These are phyloP conservation scores for Suillus lakei DNA, from an alignment of 768 basidiomycete genomes.

Conservation along the genomic window DNA sequence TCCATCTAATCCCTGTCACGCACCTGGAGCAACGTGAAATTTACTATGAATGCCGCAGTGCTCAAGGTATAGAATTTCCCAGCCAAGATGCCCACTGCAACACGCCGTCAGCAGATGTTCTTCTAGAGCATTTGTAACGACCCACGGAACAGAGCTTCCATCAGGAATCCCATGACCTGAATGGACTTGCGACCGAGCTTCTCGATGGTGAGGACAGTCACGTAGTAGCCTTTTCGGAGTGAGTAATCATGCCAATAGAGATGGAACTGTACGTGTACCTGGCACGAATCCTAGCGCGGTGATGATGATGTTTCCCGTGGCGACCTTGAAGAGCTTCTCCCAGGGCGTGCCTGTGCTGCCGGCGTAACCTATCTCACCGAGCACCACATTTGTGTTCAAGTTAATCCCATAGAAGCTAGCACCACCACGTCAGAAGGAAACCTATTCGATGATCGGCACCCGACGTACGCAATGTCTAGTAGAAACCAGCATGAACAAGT, in stretches of 20 bases:
- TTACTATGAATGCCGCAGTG: slow-evolving; percentile 67
- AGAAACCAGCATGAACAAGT: slow-evolving; percentile 77
- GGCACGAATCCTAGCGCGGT: slow-evolving; percentile 80
- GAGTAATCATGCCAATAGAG: not conserved
- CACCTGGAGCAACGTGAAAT: slow-evolving; percentile 71
- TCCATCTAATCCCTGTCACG: not conserved
- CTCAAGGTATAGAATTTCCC: slow-evolving; percentile 62
- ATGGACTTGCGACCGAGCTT: slow-evolving; percentile 75
- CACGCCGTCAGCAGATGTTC: not conserved
- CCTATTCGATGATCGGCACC: slow-evolving; percentile 15
- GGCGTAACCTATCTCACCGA: slow-evolving; percentile 72
- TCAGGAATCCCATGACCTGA: slow-evolving; percentile 75
- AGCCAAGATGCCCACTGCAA: slow-evolving; percentile 67
- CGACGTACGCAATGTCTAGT: slow-evolving; percentile 64
- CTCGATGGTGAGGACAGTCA: slow-evolving; percentile 70
- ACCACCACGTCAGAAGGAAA: not conserved
- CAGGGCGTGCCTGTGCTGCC: slow-evolving; percentile 60
- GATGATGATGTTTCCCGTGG: slow-evolving; percentile 72
- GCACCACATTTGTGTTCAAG: slow-evolving; percentile 78
- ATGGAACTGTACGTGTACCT: slow-evolving; percentile 40
- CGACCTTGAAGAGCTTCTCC: slow-evolving; percentile 69
- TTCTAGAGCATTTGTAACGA: slow-evolving; percentile 13
- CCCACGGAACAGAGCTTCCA: slow-evolving; percentile 70
- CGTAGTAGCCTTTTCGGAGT: slow-evolving; percentile 62
- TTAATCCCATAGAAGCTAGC: slow-evolving; percentile 77